Base-by-base conservation (phyloP, 768 basidiomycete species). In the Rossbeevera mucosa region DNA sequence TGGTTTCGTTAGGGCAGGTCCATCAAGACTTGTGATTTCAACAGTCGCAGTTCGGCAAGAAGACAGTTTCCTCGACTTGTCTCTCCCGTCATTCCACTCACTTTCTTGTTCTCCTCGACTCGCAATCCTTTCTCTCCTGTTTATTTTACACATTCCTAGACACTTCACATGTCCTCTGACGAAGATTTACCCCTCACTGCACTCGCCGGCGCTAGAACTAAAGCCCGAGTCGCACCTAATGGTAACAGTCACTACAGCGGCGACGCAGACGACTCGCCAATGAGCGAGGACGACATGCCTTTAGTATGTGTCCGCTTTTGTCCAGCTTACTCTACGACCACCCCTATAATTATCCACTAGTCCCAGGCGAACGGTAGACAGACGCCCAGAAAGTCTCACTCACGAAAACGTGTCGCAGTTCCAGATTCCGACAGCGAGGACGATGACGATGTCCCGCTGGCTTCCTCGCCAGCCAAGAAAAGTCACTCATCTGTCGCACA, bases 231-330 rank as follows among this genome's bases (percentile, higher is more conserved):
- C 66, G 67, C 66, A 56, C 71, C 73, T 53, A 80, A 81, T 58
- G 72, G 74, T 44, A 74, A 74, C 61, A 70, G 71, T 54, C 66
- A 70, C 61, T 53, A 52, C 52, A 72, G 72, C 22, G 68, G 67
- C 21, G 70, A 72, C 51, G 70, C 73, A 51, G 70, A 65, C 13
- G 70, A 71, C 62, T 73, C 72, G 47, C 73, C 76, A 22, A 79
- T 84, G 78, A 86, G 84, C 56, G 86, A 87, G 53, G 85, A 82
- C 47, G 85, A 88, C 60, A 68, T 82, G 68, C 87, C 87, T 42
- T 73, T 88, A 66, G 89, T 91, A 67, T 59, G 80, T 74, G 56
- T 52, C 24, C 52, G 16, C 41, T 45, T 33, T 33, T 21, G 24
- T 42, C 13, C 20, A 31, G 40, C 20, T 7, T 51, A 46, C 53